Percentiles rank a stretch among this genome's conserved stretches.
phyloP scores from a whole-genome alignment of 345 rosid species.

The Acer saccharum region DNA sequence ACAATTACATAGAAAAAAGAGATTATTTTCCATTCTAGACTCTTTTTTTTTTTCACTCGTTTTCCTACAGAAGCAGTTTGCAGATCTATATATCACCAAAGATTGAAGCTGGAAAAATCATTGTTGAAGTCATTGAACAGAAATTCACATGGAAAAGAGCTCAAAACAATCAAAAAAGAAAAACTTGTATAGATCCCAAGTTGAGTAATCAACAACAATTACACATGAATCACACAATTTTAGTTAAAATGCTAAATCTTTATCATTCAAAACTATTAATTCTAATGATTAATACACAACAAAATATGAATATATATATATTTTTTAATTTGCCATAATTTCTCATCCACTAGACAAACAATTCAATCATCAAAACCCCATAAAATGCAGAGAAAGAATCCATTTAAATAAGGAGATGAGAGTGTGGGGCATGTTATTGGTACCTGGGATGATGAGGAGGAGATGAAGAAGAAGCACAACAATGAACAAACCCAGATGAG shows the following conservation, averaged over 20 bases:
- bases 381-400: neutral
- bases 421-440: neutral
- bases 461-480: constrained; percentile 28
- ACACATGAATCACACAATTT: neutral
- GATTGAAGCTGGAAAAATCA: no score
- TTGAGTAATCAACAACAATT: no score
- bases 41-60: neutral
- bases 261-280: neutral
- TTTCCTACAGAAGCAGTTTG: neutral
- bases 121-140: no score
- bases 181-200: no score
- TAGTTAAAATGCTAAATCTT: neutral
- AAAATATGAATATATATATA: no score
- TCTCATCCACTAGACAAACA: neutral
- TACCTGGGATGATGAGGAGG: constrained; percentile 39
- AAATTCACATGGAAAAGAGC: no score
- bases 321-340: neutral
- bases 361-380: neutral
- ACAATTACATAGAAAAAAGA: neutral
- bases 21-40: neutral
- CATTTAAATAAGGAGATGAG: no score
- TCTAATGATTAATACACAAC: no score
- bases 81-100: no score
- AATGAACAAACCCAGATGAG: constrained; percentile 32
- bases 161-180: no score